Evolutionary conservation across 352 stramenopile genomes (phyloP).

Genomic region (Phytophthora foliorum): DNA sequence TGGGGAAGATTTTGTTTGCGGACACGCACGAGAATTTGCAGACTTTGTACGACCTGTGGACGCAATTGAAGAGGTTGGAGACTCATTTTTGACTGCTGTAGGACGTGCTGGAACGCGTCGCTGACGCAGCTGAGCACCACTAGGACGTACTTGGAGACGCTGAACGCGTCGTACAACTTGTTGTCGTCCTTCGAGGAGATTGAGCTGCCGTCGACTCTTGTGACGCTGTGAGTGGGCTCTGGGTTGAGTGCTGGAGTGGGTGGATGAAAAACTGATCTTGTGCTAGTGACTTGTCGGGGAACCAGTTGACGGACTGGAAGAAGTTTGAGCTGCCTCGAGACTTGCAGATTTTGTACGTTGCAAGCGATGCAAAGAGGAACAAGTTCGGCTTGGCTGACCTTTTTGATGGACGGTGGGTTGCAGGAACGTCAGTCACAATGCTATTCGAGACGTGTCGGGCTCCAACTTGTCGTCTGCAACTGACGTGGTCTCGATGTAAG

Average conservation of each 20-base stretch:
- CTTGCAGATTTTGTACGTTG: slow-evolving; percentile 40
- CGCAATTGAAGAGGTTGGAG: neutral
- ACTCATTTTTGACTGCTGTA: slow-evolving; percentile 14
- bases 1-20: slow-evolving; percentile 26
- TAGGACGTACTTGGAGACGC: slow-evolving; percentile 37
- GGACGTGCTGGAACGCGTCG: slow-evolving; percentile 40
- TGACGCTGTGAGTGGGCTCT: slow-evolving; percentile 31
- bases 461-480: slow-evolving; percentile 34
- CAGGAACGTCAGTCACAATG: slow-evolving; percentile 48
- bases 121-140: slow-evolving; percentile 32
- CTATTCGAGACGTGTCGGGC: slow-evolving; percentile 25
- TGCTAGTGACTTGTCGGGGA: slow-evolving; percentile 40
- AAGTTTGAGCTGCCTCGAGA: slow-evolving; percentile 38
- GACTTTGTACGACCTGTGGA: slow-evolving; percentile 27
- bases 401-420: slow-evolving; percentile 5
- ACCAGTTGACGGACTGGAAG: slow-evolving; percentile 43
- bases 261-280: no score
- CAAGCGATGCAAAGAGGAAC: neutral
- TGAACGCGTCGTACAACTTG: slow-evolving; percentile 33
- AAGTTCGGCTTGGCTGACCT: neutral
- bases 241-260: neutral
- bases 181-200: slow-evolving; percentile 37
- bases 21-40: slow-evolving; percentile 33
- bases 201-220: slow-evolving; percentile 34
- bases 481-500: slow-evolving; percentile 42